Base-by-base conservation (phyloP, 768 basidiomycete species). In the Trichaptum fuscoviolaceum region DNA sequence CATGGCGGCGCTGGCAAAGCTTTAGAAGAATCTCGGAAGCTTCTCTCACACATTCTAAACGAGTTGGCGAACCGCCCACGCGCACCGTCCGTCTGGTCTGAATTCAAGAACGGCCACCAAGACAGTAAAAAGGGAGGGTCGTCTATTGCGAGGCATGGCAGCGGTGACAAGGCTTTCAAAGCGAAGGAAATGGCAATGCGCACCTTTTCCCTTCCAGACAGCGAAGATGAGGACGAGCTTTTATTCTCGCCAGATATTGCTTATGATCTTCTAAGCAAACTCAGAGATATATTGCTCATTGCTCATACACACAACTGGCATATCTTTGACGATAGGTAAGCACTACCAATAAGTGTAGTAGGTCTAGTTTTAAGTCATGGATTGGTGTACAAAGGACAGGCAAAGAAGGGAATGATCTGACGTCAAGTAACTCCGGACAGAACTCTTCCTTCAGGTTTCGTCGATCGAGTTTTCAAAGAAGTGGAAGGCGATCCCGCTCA, bases 231-330 rank as follows among this genome's bases (percentile, higher is more conserved):
- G 59, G 76, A 74, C 23, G 76, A 77, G 4, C 71, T 76, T 17
- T 71, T 67, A 2, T 91, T 87, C 73, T 84, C 85, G 2, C 88
- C 90, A n/a, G 87, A 91, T 67, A 73, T 77, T 20, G 89, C 90
- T 0, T 84, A 86, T 67, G 84, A 85, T 58, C 82, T 89, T 24
- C 82, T 92, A 82, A 74, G 79, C 20, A 85, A 87, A 72, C 77
- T 92, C 35, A 82, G 83, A 72, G 85, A 89, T 69, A 79, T 88
- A 4, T 75, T 91, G 58, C 73, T 82, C 7, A 80, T 88, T 67
- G 84, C 87, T 0, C 75, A 82, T 35, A 75, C 78, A 27, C 84
- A 85, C 70, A 83, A 83, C 24, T 89, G 87, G 87, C 81, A 83
- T 67, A 84, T 90, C 17, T 87, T 91, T 71, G 81, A 86, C 65